Evolutionary conservation across 257 asterid genomes (phyloP), one percentile per base, ranked within the genome.

Genomic region (Mentha longifolia): DNA sequence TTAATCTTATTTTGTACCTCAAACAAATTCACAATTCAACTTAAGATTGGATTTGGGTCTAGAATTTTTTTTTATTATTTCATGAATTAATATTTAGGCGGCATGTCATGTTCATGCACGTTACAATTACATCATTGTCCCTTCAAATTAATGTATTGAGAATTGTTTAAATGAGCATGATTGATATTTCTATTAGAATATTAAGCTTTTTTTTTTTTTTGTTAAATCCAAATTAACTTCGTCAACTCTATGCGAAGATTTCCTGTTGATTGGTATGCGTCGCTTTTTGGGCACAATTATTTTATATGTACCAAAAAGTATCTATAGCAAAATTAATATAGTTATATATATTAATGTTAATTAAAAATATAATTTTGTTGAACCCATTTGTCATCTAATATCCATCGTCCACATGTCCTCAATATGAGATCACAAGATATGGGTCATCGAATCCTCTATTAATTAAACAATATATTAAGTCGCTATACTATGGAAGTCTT

Each of bases 341-440:
- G 9, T 9, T 39, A 61, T 2, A 39, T 49, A 30, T 31, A 17
- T 5, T 47, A 22, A 55, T 46, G 8, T 52, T 28, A 56, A 55
- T 71, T 15, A 6, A 58, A 41, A 0, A 9, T n/a, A 54, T 28
- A 9, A 46, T 25, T 47, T 50, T 47, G 19, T 62, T 47, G 11
- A 52, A 67, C 15, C 16, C 31, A 30, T 67, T 55, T 58, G 78
- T 73, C 81, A 72, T 60, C 47, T 30, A 59, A 72, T 7, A 67
- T 71, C 61, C 55, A 72, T 58, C 78, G 59, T 68, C 82, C 77
- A 77, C 67, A 60, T 61, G 82, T 78, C 78, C 70, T 78, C 75
- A 60, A 61, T 45, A 72, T 77, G 75, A 72, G 54, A 63, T 62
- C 75, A 67, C 72, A 10, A 7, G 60, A 60, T 67, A 39, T 77